Base-by-base conservation (phyloP, 108 stramenopile genomes). In the Pseudonitzschia pungens region DNA sequence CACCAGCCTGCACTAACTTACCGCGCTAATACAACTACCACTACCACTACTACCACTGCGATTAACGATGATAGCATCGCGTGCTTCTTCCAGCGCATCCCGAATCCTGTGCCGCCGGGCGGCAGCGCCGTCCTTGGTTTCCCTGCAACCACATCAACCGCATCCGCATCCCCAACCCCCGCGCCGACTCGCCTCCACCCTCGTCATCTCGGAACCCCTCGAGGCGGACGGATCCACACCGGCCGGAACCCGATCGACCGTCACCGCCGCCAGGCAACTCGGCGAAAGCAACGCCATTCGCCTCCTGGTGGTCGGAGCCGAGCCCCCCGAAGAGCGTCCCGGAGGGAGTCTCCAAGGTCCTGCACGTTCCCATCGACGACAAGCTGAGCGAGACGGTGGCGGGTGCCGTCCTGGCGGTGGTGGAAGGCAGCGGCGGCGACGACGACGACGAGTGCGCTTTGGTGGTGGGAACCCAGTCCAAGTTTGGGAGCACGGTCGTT, bases 401-500 rank as follows among this genome's bases (percentile, higher is more conserved):
- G 18, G 70, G 67, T 54, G 83, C 91, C 70, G 76, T 96, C 24
- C 70, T 84, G 54, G 70, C 76, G 42, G 69, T 84, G 59, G 58
- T 65, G 16, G 48, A 62, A 8, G 81, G 76, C 21, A 75, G 84
- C 45, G n/a, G n/a, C n/a, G n/a, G n/a, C n/a, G n/a, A n/a, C n/a
- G 64, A 54, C 69, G 73, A 73, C 11, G 69, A 81, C 48, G 70
- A 65, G 28, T 97, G 54, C 79, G 93, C 94, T 73, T 78, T 97
- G 33, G 70, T 99, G 55, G 66, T 97, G 12, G 85, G 81, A 66
- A 84, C 93, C 15, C 76, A 91, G n/a, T 77, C 84, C 77, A 99
- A 98, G 74, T 85, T 86, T 74, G 95, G 96, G 36, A 93, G 96
- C 53, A 98, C 97, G 66, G 93, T 94, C 71, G 68, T 97, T 48